Base-by-base conservation (phyloP, 768 basidiomycete genomes). In the Rubroboletus pulcherrimus region DNA sequence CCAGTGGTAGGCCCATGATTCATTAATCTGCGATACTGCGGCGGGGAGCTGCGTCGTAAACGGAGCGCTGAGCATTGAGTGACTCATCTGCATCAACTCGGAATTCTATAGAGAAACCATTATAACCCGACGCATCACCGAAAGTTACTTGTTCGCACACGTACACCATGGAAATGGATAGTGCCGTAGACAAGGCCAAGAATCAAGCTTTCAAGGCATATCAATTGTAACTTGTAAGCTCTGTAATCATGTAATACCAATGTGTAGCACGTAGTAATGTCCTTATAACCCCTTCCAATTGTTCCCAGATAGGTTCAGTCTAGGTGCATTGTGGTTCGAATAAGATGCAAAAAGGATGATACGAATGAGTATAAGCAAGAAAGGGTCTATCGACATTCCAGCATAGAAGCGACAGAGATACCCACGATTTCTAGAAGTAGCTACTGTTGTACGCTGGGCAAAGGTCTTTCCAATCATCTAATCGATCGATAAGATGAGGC, bases 391-490 rank as follows among this genome's bases (percentile, higher is more conserved):
- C 6, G n/a, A 30, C 3, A 47, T 14, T 17, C 29, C 29, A 49
- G 9, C 37, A 19, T 10, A 5, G 7, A 30, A 15, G 4, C 21
- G 17, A 4, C 11, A n/a, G 5, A 2, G 26, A 17, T 51, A 29
- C 31, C 8, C n/a, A 31, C 7, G 31, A 33, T 19, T 12, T 14
- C 12, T 19, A 2, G 6, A n/a, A 2, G 30, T 46, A 49, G 7
- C 35, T 39, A 7, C 12, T 42, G 31, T 66, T 33, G 29, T 64
- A 66, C 9, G 19, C 5, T 2, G 59, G 46, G 42, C 66, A 67
- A n/a, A 67, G 64, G 17, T 54, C 5, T 30, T 24, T 55, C 66
- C 66, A 67, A 0, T 49, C 40, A 10, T 50, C 66, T 67, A 34
- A 50, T 9, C 11, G 14, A 41, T 12, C 9, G 26, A 44, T 55